These are phyloP conservation scores for Corymbia calophylla DNA, from an alignment of 441 rosid genomes.

Conservation along the genomic window DNA sequence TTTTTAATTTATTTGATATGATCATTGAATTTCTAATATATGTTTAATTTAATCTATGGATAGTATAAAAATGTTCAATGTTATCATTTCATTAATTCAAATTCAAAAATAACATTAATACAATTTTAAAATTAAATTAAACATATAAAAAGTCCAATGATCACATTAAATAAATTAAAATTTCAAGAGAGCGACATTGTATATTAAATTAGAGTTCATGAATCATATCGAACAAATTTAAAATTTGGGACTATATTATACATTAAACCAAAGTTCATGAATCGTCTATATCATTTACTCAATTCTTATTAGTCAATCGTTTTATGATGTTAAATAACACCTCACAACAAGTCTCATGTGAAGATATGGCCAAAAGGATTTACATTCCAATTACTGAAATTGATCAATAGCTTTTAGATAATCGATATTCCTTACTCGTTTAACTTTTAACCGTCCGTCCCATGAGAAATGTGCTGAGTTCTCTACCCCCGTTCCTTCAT, in stretches of 20 bases:
- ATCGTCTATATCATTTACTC: no score
- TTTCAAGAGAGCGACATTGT: fast-evolving
- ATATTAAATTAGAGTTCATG: no score
- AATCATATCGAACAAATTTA: no score
- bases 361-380: not conserved
- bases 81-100: no score
- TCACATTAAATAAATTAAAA: no score
- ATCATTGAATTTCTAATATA: no score
- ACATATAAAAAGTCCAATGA: not conserved
- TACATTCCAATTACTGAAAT: not conserved
- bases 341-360: fast-evolving
- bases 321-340: not conserved
- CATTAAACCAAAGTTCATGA: fast-evolving
- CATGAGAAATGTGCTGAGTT: not conserved
- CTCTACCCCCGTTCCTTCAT: not conserved
- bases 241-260: fast-evolving
- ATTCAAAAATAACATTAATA: no score
- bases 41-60: not conserved
- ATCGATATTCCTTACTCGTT: not conserved
- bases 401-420: not conserved
- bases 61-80: no score
- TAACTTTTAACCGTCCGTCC: not conserved
- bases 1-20: no score
- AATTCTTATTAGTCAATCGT: not conserved
- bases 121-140: no score